phyloP scores from a whole-genome alignment of 768 basidiomycete genomes.

The Rhodotorula diobovata region DNA sequence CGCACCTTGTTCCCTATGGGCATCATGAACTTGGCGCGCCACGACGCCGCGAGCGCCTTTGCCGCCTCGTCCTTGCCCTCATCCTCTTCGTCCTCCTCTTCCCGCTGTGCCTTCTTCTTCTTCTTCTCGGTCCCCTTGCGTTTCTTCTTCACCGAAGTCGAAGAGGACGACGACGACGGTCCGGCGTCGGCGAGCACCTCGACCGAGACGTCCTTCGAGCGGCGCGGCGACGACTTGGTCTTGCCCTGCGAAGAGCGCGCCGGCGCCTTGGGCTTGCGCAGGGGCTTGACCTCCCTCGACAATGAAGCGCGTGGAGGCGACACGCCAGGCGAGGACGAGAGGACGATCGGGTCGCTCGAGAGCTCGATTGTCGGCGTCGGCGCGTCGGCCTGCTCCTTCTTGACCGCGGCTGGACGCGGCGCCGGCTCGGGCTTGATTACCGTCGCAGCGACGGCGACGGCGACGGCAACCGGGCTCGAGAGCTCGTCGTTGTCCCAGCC shows the following conservation, averaged over 20 bases:
- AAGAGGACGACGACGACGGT: neutral
- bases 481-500: constrained; percentile 8
- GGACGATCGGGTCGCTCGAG: constrained; percentile 31
- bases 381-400: neutral
- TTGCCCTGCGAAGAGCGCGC: neutral
- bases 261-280: neutral
- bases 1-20: constrained; percentile 4
- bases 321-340: constrained; percentile 10
- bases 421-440: neutral
- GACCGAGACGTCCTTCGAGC: neutral
- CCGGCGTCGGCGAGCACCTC: neutral
- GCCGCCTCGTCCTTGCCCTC: constrained; percentile 12
- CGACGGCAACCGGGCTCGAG: neutral
- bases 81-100: constrained; percentile 3
- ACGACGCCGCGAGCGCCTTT: constrained; percentile 20
- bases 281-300: neutral
- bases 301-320: neutral
- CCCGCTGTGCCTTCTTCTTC: neutral
- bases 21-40: constrained; percentile 34
- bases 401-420: too few relatives aligned
- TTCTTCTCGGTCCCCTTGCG: neutral
- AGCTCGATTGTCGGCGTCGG: neutral
- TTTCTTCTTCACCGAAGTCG: neutral
- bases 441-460: neutral
- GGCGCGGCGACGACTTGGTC: neutral